Evolutionary conservation across 2,329 filamentous ascomycete genomes (phyloP), one percentile per base, ranked within the genome.

Genomic region (Myriosclerotinia curreyana): DNA sequence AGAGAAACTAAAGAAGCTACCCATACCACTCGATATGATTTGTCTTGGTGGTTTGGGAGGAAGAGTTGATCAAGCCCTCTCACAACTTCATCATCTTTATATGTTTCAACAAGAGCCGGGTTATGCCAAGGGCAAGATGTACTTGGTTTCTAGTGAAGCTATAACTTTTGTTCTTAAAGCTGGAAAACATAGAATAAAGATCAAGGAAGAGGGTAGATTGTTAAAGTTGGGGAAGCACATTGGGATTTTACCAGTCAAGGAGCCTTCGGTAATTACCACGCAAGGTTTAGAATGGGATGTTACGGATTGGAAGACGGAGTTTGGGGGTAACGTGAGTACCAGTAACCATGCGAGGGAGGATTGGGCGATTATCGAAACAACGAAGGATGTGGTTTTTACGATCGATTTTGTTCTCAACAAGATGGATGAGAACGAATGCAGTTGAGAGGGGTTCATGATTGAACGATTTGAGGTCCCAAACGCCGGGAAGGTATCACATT

Each of bases 271-370:
- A n/a, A 92, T 99, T 70, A 88, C 86, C 9, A 96, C 91, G 0
- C 78, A 80, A 17, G 95, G 95, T 0, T 79, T 98, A 25, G 88
- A 96, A 74, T 99, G 95, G 95, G 92, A 99, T 76, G 90, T 99
- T 1, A 74, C 81, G 65, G 80, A 91, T 66, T 96, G 94, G 92
- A 78, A 83, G 69, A 96, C 90, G 0, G 81, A 84, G 71, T 89
- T 95, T 74, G 89, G 90, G 9, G 87, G 86, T 0, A 82, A 83
- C 69, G 73, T 94, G 65, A 93, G 90, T 74, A 94, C 91, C 64
- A 95, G 90, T 76, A 95, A 95, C 76, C 88, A 92, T 71, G 84
- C 93, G 34, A 84, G 82, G 5, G 80, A 82, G 58, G 81, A 85
- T 5, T 73, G 72, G 64, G 82, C 92, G 28, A 81, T 84, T 68